phyloP scores from a whole-genome alignment of 2,329 filamentous ascomycete species.

The Stagonosporopsis rhizophila region DNA sequence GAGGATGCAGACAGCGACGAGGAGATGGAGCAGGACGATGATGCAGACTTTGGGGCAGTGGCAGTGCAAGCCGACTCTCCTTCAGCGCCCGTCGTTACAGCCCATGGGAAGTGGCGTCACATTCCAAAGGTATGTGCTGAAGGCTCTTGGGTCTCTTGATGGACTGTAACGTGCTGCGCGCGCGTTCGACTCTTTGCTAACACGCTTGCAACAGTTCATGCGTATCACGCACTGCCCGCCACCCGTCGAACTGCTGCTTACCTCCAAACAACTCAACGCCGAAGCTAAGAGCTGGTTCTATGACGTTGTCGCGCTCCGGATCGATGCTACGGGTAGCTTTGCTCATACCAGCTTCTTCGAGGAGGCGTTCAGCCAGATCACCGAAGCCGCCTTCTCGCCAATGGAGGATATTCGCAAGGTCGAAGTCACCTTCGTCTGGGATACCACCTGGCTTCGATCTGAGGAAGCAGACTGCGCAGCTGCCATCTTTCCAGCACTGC shows the following conservation, averaged over 20 bases:
- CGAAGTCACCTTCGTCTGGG: conserved; percentile 44
- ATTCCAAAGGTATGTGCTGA: conserved; percentile 27
- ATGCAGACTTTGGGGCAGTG: conserved; percentile 2
- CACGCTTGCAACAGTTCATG: conserved; percentile 33
- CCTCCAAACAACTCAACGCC: conserved; percentile 37
- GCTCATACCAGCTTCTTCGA: conserved; percentile 45
- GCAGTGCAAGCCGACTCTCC: conserved; percentile 4
- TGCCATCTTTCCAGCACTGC: conserved; percentile 38
- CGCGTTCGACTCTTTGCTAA: neutral
- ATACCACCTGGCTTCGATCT: conserved; percentile 41
- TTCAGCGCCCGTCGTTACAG: conserved; percentile 21
- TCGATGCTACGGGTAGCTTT: conserved; percentile 45
- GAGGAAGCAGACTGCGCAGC: conserved; percentile 23
- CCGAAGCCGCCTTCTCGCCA: conserved; percentile 41
- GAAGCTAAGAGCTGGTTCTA: conserved; percentile 47
- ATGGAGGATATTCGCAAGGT: conserved; percentile 45
- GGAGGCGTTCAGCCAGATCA: conserved; percentile 35
- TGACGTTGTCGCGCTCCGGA: conserved; percentile 36
- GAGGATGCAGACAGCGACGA: conserved; percentile 10
- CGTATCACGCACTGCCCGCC: conserved; percentile 41
- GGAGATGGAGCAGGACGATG: conserved; percentile 4
- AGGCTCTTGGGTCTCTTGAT: neutral
- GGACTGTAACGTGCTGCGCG: neutral
- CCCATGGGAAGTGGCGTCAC: conserved; percentile 42
- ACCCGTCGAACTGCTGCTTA: conserved; percentile 37